These are phyloP conservation scores for Pistacia integerrima DNA, from an alignment of 345 rosid species.

Conservation along the genomic window DNA sequence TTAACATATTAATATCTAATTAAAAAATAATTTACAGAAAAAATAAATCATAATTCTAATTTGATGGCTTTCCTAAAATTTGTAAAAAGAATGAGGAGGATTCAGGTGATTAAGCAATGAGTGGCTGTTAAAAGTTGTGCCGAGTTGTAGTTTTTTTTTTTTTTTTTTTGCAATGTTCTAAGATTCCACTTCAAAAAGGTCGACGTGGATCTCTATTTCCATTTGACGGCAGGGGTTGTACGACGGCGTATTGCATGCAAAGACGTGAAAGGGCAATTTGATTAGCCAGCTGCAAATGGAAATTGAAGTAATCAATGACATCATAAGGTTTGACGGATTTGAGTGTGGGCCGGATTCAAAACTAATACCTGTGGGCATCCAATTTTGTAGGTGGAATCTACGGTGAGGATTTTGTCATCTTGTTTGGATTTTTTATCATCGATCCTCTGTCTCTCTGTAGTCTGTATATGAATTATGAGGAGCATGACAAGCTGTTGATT, in stretches of 20 bases:
- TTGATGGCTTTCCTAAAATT: too few species aligned
- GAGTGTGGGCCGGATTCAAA: background rate
- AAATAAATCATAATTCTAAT: too few species aligned
- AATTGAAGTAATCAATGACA: conserved; percentile 20
- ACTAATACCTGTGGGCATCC: background rate
- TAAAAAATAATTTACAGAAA: too few species aligned
- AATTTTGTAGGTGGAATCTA: background rate
- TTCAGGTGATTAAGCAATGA: too few species aligned
- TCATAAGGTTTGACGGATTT: background rate
- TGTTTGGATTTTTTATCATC: background rate
- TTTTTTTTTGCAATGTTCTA: background rate
- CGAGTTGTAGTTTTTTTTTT: too few species aligned
- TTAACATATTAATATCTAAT: too few species aligned
- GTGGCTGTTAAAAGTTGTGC: too few species aligned
- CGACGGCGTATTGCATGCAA: background rate
- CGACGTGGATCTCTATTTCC: too few species aligned
- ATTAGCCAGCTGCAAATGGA: background rate
- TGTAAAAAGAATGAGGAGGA: background rate
- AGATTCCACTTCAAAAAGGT: background rate
- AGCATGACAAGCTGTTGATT: background rate
- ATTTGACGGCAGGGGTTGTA: background rate
- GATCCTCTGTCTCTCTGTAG: background rate
- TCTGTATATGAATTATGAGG: background rate
- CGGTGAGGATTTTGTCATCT: background rate
- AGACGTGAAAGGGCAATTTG: background rate